Conservation (phyloP, 2,329 filamentous ascomycete species). For the Scopulariopsis brevicaulis region DNA sequence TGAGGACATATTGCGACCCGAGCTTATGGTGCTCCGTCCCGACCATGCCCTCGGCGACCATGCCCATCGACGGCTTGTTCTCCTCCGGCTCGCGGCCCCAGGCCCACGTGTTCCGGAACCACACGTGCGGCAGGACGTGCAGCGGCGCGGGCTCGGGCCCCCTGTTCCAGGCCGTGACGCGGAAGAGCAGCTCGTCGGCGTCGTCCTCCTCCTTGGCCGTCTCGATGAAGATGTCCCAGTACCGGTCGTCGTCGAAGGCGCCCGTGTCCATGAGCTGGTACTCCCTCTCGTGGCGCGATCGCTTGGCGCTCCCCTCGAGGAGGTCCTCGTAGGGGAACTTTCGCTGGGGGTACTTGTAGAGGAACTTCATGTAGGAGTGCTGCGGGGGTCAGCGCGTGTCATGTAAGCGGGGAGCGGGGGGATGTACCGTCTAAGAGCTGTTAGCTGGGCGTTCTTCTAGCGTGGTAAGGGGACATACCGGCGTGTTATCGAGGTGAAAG, state of each 20-base stretch:
- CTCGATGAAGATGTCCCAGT: constrained; percentile 97
- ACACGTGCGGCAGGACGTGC: constrained; percentile 88
- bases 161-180: constrained; percentile 92
- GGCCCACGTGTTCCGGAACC: constrained; percentile 96
- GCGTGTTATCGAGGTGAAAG: constrained; percentile 93
- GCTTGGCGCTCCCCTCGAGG: constrained; percentile 68
- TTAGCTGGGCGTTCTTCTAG: neutral
- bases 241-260: constrained; percentile 76
- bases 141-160: constrained; percentile 82
- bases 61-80: constrained; percentile 69
- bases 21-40: constrained; percentile 71
- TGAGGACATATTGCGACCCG: constrained; percentile 71
- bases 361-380: constrained; percentile 98
- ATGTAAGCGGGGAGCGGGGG: constrained; percentile 1
- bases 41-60: constrained; percentile 53
- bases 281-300: constrained; percentile 67
- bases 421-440: constrained; percentile 4
- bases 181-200: constrained; percentile 83
- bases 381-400: constrained; percentile 19
- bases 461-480: constrained; percentile 24
- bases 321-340: constrained; percentile 89
- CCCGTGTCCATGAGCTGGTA: constrained; percentile 90
- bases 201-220: constrained; percentile 90
- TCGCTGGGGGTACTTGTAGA: constrained; percentile 93
- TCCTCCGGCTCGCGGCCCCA: constrained; percentile 73